These are phyloP conservation scores for Candida pseudoglaebosa DNA, from an alignment of 805 yeast species.

Conservation along the genomic window DNA sequence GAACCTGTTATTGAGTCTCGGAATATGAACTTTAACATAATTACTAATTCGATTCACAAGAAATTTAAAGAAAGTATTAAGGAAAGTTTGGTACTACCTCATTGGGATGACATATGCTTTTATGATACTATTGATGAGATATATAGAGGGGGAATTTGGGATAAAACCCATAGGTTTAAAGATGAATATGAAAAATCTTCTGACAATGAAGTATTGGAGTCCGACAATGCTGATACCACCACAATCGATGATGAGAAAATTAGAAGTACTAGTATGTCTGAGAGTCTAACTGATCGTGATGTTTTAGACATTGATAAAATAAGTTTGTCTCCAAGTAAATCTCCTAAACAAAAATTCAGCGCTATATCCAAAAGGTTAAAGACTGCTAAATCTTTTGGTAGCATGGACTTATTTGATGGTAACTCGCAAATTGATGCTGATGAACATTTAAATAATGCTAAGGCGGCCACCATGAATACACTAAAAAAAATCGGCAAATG, in stretches of 20 bases:
- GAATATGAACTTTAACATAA: conserved; percentile 69
- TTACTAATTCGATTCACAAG: conserved; percentile 76
- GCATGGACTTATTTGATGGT: conserved; percentile 20
- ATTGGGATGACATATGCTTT: conserved; percentile 82
- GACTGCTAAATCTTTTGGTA: conserved; percentile 20
- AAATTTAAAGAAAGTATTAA: conserved; percentile 73
- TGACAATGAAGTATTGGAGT: not conserved
- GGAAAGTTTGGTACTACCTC: conserved; percentile 79
- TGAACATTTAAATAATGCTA: conserved; percentile 9
- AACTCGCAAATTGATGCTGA: conserved; percentile 3
- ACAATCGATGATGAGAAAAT: not conserved
- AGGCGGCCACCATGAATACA: conserved; percentile 27
- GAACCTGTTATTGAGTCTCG: conserved; percentile 92
- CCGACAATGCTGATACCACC: not conserved
- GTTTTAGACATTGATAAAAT: not conserved
- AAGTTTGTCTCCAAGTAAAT: conserved; percentile 6
- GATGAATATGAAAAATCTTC: not conserved
- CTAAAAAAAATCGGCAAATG: conserved; percentile 63
- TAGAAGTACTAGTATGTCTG: not conserved
- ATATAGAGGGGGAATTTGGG: conserved; percentile 95
- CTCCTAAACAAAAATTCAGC: conserved; percentile 17
- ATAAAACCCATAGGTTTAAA: conserved; percentile 22
- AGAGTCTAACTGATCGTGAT: not conserved
- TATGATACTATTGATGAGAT: conserved; percentile 62
- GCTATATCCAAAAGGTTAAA: conserved; percentile 24